phyloP scores from a whole-genome alignment of 2,329 filamentous ascomycete species.

The Beauveria varroae region DNA sequence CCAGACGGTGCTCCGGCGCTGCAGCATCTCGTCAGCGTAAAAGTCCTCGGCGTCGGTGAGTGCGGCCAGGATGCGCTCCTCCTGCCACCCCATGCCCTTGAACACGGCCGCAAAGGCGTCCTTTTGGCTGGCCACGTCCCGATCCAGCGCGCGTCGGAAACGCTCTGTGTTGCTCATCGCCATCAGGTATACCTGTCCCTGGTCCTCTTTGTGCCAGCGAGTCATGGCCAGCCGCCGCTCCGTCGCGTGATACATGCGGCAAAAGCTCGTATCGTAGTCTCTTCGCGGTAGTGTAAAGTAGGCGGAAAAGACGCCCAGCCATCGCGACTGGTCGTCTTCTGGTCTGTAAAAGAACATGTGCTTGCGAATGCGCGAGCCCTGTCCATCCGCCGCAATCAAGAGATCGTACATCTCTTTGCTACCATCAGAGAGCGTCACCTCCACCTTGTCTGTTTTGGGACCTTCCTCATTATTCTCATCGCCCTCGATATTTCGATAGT shows the following conservation, averaged over 20 bases:
- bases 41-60: conserved; percentile 9
- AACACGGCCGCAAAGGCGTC: conserved; percentile 8
- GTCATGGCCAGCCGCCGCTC: conserved; percentile 10
- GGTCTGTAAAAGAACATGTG: conserved; percentile 9
- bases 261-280: conserved; percentile 9
- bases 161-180: conserved; percentile 8
- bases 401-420: conserved; percentile 37
- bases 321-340: conserved; percentile 1
- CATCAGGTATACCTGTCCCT: conserved; percentile 5
- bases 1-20: background rate
- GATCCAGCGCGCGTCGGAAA: conserved; percentile 5
- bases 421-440: conserved; percentile 34
- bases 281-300: conserved; percentile 6
- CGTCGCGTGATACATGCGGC: conserved; percentile 7
- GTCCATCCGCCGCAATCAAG: conserved; percentile 48
- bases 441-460: conserved; percentile 16
- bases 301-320: conserved; percentile 7
- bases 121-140: conserved; percentile 1
- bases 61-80: background rate
- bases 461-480: conserved; percentile 20
- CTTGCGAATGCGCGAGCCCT: conserved; percentile 15
- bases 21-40: conserved; percentile 10
- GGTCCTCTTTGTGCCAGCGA: background rate
- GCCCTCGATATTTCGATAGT: conserved; percentile 19
- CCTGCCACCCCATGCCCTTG: conserved; percentile 8